These are phyloP conservation scores for Thermochaetoides thermophila DNA, from an alignment of 495 filamentous ascomycete species.

Conservation along the genomic window DNA sequence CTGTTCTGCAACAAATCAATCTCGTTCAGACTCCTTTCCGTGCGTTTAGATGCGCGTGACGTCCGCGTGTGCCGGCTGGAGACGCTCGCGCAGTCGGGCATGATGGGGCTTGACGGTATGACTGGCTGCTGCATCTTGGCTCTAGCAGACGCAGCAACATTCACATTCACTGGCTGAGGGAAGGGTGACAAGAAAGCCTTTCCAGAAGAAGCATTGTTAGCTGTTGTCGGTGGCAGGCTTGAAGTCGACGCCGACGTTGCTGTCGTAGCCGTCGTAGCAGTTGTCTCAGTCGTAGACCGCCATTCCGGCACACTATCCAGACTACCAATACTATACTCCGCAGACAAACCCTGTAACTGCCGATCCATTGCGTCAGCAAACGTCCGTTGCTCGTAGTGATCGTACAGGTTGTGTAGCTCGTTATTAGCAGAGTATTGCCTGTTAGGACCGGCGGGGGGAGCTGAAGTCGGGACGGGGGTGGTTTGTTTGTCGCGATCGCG, in stretches of 20 bases:
- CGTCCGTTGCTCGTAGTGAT: conserved; percentile 38
- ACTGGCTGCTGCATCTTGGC: too few relatives aligned
- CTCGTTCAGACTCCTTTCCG: conserved; percentile 25
- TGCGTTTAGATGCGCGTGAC: conserved; percentile 32
- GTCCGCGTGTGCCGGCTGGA: conserved; percentile 37
- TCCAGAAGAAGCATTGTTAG: too few relatives aligned
- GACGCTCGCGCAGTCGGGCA: conserved; percentile 29
- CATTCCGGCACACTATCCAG: too few relatives aligned
- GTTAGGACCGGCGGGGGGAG: neutral
- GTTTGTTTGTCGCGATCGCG: too few relatives aligned
- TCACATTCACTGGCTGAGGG: too few relatives aligned
- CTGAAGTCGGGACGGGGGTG: neutral
- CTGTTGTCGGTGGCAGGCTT: too few relatives aligned
- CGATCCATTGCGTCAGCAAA: conserved; percentile 26
- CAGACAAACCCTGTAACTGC: too few relatives aligned
- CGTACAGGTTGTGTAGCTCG: conserved; percentile 30
- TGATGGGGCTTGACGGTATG: conserved; percentile 10
- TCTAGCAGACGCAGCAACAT: too few relatives aligned
- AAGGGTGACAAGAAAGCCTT: conserved; percentile 12
- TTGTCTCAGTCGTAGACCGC: too few relatives aligned
- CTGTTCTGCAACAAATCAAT: conserved; percentile 33
- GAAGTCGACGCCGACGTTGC: too few relatives aligned
- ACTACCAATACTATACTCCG: too few relatives aligned
- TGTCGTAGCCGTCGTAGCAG: too few relatives aligned
- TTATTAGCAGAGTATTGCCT: conserved; percentile 15